phyloP scores from a whole-genome alignment of 1,284 basidiomycete genomes.

The Fistulinella cinereoalba region DNA sequence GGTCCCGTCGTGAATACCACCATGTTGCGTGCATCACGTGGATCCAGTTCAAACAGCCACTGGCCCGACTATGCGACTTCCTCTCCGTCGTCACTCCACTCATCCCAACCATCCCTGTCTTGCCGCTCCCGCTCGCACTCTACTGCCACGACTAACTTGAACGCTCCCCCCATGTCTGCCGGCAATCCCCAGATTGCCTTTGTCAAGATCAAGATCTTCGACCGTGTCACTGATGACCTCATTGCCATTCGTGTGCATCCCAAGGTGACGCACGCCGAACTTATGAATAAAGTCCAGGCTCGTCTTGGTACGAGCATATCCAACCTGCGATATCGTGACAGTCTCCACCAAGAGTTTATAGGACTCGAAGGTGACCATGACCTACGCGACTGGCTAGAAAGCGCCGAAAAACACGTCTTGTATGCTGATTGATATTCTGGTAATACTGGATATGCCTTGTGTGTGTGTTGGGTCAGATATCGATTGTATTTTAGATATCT shows the following conservation, averaged over 20 bases:
- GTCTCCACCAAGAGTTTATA: conserved; percentile 60
- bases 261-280: conserved; percentile 78
- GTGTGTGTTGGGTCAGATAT: conserved; percentile 7
- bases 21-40: conserved; percentile 23
- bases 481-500: conserved; percentile 29
- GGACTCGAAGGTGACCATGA: conserved; percentile 70
- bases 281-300: conserved; percentile 89
- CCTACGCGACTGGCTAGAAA: conserved; percentile 78
- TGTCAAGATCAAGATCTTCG: conserved; percentile 98
- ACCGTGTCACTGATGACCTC: conserved; percentile 87
- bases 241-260: conserved; percentile 98
- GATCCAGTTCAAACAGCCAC: conserved; percentile 28
- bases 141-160: conserved; percentile 48
- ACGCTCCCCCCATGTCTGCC: conserved; percentile 69
- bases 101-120: conserved; percentile 45
- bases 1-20: conserved; percentile 20
- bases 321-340: conserved; percentile 73
- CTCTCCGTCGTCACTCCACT: conserved; percentile 46
- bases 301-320: conserved; percentile 78
- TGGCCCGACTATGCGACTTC: conserved; percentile 35
- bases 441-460: conserved; percentile 8
- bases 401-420: conserved; percentile 84
- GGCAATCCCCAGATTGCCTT: conserved; percentile 79
- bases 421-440: conserved; percentile 69
- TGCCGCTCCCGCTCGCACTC: conserved; percentile 58